These are phyloP conservation scores for Erodium trifolium DNA, from an alignment of 441 rosid species.

Conservation along the genomic window DNA sequence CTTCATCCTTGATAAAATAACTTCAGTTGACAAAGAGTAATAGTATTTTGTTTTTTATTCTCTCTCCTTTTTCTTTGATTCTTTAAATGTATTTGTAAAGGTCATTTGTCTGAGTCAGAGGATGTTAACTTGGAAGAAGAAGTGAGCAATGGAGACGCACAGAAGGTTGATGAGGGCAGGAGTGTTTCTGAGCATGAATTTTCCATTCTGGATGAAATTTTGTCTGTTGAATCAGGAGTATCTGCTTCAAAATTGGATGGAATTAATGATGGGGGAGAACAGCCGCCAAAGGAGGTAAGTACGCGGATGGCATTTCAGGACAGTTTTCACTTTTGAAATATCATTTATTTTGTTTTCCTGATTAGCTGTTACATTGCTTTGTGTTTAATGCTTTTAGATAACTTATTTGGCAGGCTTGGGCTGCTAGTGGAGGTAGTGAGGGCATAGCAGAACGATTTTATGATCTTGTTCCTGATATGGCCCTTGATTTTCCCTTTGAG, in stretches of 20 bases:
- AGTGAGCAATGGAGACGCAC: slow-evolving; percentile 29
- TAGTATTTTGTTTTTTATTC: background rate
- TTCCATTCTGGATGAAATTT: slow-evolving; percentile 70
- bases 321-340: slow-evolving; percentile 9
- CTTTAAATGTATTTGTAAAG: slow-evolving; percentile 24
- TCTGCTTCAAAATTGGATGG: slow-evolving; percentile 30
- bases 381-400: slow-evolving; percentile 19
- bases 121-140: slow-evolving; percentile 36
- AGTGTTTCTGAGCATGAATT: slow-evolving; percentile 31
- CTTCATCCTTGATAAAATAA: background rate
- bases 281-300: slow-evolving; percentile 51
- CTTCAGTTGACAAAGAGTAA: background rate
- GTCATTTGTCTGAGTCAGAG: slow-evolving; percentile 41
- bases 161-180: slow-evolving; percentile 24
- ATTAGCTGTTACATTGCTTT: slow-evolving; percentile 6
- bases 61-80: slow-evolving; percentile 10
- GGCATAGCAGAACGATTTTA: slow-evolving; percentile 65
- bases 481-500: slow-evolving; percentile 84
- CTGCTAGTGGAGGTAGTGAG: slow-evolving; percentile 56
- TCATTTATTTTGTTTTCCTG: slow-evolving; percentile 7
- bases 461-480: slow-evolving; percentile 89
- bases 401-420: slow-evolving; percentile 57
- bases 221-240: slow-evolving; percentile 46
- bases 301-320: slow-evolving; percentile 11
- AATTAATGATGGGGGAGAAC: slow-evolving; percentile 27